A percentile compares a stretch with the other conserved stretches of the same genome.
These are phyloP conservation scores for Groenewaldozyma salmanticensis DNA, from an alignment of 805 yeast species.

Conservation along the genomic window DNA sequence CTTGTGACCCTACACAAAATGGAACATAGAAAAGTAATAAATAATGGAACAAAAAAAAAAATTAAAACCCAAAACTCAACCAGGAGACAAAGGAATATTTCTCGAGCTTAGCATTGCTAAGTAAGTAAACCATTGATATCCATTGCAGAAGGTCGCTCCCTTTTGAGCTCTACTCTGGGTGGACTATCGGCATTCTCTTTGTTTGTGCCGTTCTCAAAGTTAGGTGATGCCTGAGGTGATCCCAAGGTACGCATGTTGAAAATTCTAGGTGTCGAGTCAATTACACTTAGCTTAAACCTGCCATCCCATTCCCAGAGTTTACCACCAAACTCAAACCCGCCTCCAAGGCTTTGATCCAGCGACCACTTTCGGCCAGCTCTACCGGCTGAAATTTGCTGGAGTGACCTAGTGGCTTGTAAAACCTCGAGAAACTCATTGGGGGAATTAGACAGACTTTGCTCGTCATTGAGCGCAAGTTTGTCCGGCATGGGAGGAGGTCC, in stretches of 20 bases:
- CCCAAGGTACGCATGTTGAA: conserved; percentile 1
- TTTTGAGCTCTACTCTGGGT: too few relatives aligned
- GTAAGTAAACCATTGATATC: conserved; percentile 14
- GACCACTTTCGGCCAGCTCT: conserved; percentile 19
- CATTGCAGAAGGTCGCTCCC: conserved; percentile 6
- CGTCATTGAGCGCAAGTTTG: conserved; percentile 19
- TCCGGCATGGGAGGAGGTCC: conserved; percentile 27
- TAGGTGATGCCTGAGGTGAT: conserved; percentile 3
- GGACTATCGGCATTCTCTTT: too few relatives aligned
- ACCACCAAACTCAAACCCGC: conserved; percentile 32
- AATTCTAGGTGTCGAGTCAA: conserved; percentile 11
- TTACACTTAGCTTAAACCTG: conserved; percentile 21
- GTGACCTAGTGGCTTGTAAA: conserved; percentile 32
- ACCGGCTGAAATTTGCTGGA: conserved; percentile 31
- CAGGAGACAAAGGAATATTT: not conserved
- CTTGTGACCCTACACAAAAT: not conserved
- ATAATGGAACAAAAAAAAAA: not conserved
- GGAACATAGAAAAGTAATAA: too few relatives aligned
- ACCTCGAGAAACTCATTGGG: conserved; percentile 31
- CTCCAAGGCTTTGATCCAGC: conserved; percentile 18
- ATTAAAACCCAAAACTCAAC: conserved; percentile 2
- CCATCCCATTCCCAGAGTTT: conserved; percentile 33
- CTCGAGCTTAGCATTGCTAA: not conserved
- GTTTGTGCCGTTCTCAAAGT: not conserved
- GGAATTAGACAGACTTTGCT: conserved; percentile 14